A percentile compares a stretch with the other conserved stretches of the same genome.
phyloP scores from a whole-genome alignment of 2,329 filamentous ascomycete species.

The Fusarium sp. region DNA sequence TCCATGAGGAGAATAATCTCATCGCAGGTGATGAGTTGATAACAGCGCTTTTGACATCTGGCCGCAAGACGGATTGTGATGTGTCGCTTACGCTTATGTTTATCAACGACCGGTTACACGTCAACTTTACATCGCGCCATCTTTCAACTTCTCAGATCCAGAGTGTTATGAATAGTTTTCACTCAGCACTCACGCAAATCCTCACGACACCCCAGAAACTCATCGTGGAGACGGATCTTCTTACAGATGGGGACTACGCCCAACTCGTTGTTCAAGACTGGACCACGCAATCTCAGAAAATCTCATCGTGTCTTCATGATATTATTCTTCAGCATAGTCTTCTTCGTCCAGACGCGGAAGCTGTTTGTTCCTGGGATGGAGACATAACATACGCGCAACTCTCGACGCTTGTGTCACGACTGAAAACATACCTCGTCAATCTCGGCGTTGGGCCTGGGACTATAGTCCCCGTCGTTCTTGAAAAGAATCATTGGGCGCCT shows the following conservation, averaged over 20 bases:
- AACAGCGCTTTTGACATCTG: slow-evolving; percentile 28
- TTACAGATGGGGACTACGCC: slow-evolving; percentile 63
- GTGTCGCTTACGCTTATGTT: slow-evolving; percentile 56
- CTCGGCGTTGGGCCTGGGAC: slow-evolving; percentile 60
- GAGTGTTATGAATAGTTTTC: slow-evolving; percentile 62
- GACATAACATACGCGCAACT: slow-evolving; percentile 53
- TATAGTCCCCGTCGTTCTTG: slow-evolving; percentile 71
- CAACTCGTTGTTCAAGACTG: slow-evolving; percentile 63
- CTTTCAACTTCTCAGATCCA: slow-evolving; percentile 54
- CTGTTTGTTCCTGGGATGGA: slow-evolving; percentile 56
- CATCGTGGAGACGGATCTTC: slow-evolving; percentile 59
- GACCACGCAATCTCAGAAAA: slow-evolving; percentile 49
- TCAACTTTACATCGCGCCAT: slow-evolving; percentile 55
- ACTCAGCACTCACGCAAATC: slow-evolving; percentile 58
- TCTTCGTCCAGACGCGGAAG: slow-evolving; percentile 50
- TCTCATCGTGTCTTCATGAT: slow-evolving; percentile 54
- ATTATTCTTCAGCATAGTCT: slow-evolving; percentile 53
- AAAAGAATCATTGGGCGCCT: slow-evolving; percentile 74
- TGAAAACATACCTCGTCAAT: slow-evolving; percentile 57
- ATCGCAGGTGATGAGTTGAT: background rate
- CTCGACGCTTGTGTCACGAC: slow-evolving; percentile 47
- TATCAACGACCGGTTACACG: slow-evolving; percentile 50
- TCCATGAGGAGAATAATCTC: slow-evolving; percentile 50
- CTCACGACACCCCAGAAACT: slow-evolving; percentile 51
- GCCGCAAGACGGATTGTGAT: slow-evolving; percentile 55